Percentiles rank a stretch among this genome's conserved stretches.
Evolutionary conservation across 352 stramenopile species (phyloP).

Genomic region (Phytophthora constricta): DNA sequence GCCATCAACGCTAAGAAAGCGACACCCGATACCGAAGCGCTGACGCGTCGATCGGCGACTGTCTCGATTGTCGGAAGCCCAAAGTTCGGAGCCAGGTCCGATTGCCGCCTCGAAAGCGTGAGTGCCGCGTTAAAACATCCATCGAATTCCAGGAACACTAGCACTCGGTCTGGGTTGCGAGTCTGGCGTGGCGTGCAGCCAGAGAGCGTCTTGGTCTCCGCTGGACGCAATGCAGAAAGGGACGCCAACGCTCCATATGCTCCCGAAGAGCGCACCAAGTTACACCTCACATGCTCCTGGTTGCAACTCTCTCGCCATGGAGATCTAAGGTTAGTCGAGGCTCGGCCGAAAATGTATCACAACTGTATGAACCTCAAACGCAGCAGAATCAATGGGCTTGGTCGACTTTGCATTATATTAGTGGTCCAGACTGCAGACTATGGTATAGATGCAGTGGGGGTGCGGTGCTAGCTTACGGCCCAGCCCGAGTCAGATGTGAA

Average conservation of each 20-base stretch:
- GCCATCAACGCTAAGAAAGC: conserved; percentile 7
- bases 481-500: conserved; percentile 25
- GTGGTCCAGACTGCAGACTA: neutral
- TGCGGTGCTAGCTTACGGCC: conserved; percentile 20
- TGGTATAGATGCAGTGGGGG: conserved; percentile 9
- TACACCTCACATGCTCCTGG: neutral
- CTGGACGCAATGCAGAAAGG: conserved; percentile 31
- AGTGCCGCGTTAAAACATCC: conserved; percentile 12
- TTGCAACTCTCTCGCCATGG: conserved; percentile 30
- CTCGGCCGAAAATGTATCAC: too few relatives aligned
- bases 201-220: conserved; percentile 33
- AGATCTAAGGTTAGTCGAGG: too few relatives aligned
- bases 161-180: neutral
- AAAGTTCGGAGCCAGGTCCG: conserved; percentile 13
- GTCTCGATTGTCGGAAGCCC: conserved; percentile 8
- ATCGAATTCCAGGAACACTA: neutral
- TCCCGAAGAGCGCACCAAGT: too few relatives aligned
- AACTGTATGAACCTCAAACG: neutral
- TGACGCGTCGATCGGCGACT: neutral
- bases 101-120: conserved; percentile 7
- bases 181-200: neutral
- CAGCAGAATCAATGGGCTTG: neutral
- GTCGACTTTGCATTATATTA: neutral
- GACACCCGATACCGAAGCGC: neutral
- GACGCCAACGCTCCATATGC: conserved; percentile 17